phyloP scores from a whole-genome alignment of 2,329 filamentous ascomycete species.

The Rutstroemia sp. region DNA sequence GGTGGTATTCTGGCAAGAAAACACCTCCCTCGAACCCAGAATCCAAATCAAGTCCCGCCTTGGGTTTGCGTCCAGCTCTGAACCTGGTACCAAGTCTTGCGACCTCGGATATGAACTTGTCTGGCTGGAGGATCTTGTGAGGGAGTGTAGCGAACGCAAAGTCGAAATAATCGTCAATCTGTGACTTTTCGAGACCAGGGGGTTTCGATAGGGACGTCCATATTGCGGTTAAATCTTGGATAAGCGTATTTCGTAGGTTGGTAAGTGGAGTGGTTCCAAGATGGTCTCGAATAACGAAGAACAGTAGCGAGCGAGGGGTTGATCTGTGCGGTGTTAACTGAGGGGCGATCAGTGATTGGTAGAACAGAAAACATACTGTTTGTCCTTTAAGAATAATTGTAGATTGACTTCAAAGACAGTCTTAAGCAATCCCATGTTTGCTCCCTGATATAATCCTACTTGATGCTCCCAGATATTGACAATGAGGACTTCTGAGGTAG shows the following conservation, averaged over 20 bases:
- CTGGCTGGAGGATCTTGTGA: slow-evolving; percentile 92
- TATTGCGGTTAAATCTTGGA: slow-evolving; percentile 85
- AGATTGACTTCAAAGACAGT: slow-evolving; percentile 98
- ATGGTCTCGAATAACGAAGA: slow-evolving; percentile 98
- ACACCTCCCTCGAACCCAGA: slow-evolving; percentile 72
- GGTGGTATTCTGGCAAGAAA: slow-evolving; percentile 89
- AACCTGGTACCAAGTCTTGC: slow-evolving; percentile 76
- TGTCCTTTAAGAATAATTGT: slow-evolving; percentile 93
- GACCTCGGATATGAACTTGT: slow-evolving; percentile 79
- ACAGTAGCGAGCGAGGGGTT: slow-evolving; percentile 82
- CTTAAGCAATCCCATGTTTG: slow-evolving; percentile 97
- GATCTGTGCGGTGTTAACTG: slow-evolving; percentile 46
- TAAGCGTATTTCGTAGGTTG: slow-evolving; percentile 82
- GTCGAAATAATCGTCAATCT: slow-evolving; percentile 96
- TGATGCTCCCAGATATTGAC: slow-evolving; percentile 99
- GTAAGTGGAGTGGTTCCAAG: slow-evolving; percentile 83
- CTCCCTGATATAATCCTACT: slow-evolving; percentile 94
- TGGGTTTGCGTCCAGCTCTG: slow-evolving; percentile 68
- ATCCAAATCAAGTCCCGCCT: slow-evolving; percentile 53
- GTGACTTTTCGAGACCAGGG: slow-evolving; percentile 75
- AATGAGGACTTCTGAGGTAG: slow-evolving; percentile 94
- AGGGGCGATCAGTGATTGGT: slow-evolving; percentile 9
- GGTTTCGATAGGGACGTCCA: slow-evolving; percentile 94
- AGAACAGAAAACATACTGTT: slow-evolving; percentile 53
- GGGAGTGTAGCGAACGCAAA: slow-evolving; percentile 94